phyloP scores from a whole-genome alignment of 208 protist species.

The Leishmania gerbilli region DNA sequence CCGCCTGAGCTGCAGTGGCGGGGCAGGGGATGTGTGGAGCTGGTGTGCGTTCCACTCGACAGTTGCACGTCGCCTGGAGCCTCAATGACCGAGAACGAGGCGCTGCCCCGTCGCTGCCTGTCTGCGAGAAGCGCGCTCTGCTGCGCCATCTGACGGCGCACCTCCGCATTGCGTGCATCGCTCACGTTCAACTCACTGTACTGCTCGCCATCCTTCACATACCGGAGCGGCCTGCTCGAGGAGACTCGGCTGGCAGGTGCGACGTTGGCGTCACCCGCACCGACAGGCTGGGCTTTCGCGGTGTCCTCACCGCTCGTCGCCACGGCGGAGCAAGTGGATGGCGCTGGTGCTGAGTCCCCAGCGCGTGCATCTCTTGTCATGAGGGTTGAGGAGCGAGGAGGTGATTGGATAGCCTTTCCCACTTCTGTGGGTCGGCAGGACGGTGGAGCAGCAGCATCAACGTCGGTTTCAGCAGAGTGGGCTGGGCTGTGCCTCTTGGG shows the following conservation, averaged over 20 bases:
- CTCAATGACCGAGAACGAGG: background rate
- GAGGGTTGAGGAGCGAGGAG: background rate
- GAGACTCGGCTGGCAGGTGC: background rate
- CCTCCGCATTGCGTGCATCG: background rate
- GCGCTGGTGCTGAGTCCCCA: background rate
- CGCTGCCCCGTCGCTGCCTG: background rate
- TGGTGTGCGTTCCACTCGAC: background rate
- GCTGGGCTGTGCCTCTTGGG: background rate
- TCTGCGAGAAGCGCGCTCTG: background rate
- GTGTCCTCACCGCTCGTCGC: background rate
- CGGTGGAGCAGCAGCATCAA: background rate
- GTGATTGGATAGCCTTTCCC: background rate
- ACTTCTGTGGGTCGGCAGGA: background rate
- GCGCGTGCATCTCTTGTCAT: background rate
- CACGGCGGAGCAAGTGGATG: background rate
- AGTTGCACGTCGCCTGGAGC: background rate
- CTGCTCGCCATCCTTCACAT: background rate
- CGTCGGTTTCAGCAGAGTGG: background rate
- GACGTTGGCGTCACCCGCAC: background rate
- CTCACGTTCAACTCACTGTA: background rate
- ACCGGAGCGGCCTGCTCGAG: too few species aligned
- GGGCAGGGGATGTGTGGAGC: background rate
- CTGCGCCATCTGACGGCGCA: background rate
- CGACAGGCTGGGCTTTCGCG: background rate
- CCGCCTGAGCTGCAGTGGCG: background rate